Evolutionary conservation across 2,329 filamentous ascomycete species (phyloP).

Genomic region (Xylariales sp.): DNA sequence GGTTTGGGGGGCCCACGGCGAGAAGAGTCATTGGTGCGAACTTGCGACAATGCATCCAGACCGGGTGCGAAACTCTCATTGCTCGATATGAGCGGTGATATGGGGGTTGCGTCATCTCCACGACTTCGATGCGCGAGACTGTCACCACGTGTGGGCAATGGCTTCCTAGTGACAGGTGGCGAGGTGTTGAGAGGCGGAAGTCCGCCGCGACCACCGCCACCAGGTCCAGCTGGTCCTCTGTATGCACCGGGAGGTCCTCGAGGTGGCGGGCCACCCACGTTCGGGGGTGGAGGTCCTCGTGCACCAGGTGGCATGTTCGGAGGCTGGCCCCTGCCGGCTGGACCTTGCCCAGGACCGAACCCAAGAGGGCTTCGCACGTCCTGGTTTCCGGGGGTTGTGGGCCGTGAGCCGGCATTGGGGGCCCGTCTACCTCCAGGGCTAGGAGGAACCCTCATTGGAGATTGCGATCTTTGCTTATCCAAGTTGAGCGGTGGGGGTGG

Average conservation of each 20-base stretch:
- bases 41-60: constrained; percentile 45
- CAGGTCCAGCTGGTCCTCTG: constrained; percentile 15
- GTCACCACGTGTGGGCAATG: constrained; percentile 37
- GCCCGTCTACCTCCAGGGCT: constrained; percentile 25
- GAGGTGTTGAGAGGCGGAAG: constrained; percentile 30
- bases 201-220: constrained; percentile 12
- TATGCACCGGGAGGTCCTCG: constrained; percentile 2
- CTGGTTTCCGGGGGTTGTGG: constrained; percentile 8
- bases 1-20: constrained; percentile 13
- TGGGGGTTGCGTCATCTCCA: constrained; percentile 33
- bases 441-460: constrained; percentile 33
- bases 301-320: constrained; percentile 17
- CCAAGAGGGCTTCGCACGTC: constrained; percentile 18
- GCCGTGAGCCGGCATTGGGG: constrained; percentile 24
- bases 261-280: constrained; percentile 1
- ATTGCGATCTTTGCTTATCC: constrained; percentile 36
- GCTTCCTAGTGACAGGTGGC: constrained; percentile 46
- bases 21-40: constrained; percentile 30
- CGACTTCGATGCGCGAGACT: constrained; percentile 30
- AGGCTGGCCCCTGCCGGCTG: too few species aligned
- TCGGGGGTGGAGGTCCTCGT: constrained; percentile 11
- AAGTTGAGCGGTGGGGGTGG: constrained; percentile 37
- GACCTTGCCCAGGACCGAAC: constrained; percentile 23
- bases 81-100: constrained; percentile 29
- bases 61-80: constrained; percentile 33